Percentiles rank a stretch among this genome's conserved stretches.
phyloP scores from a whole-genome alignment of 2,329 filamentous ascomycete genomes.

The Exophiala calicioides region DNA sequence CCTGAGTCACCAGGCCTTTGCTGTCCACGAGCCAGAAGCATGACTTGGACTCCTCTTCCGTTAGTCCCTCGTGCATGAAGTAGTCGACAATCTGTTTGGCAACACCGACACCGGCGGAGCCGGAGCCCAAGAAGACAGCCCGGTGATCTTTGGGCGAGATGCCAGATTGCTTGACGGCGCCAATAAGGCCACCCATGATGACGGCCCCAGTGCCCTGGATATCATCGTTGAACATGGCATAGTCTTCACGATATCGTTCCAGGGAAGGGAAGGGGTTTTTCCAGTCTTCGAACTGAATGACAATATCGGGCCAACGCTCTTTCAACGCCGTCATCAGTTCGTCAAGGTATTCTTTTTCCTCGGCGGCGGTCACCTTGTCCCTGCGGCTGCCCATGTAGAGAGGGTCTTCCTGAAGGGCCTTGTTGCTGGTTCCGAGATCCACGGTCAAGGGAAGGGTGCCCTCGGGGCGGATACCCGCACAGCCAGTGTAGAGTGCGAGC shows the following conservation, averaged over 20 bases:
- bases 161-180: conserved; percentile 77
- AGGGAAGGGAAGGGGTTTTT: conserved; percentile 96
- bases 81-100: conserved; percentile 97
- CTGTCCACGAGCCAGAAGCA: conserved; percentile 99
- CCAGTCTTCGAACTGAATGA: conserved; percentile 96
- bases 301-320: conserved; percentile 71
- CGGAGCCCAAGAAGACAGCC: conserved; percentile 93
- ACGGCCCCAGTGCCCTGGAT: conserved; percentile 97
- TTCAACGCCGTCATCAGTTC: conserved; percentile 93
- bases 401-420: conserved; percentile 70
- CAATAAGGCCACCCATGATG: conserved; percentile 79
- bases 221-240: conserved; percentile 98
- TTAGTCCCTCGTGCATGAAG: conserved; percentile 88
- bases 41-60: conserved; percentile 79
- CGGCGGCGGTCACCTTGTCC: conserved; percentile 73
- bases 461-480: conserved; percentile 87
- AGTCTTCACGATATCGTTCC: conserved; percentile 80
- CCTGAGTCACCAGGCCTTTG: conserved; percentile 88
- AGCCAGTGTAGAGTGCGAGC: conserved; percentile 89
- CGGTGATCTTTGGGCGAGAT: conserved; percentile 86
- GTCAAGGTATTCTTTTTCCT: conserved; percentile 90
- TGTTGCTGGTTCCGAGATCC: conserved; percentile 65
- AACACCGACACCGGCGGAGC: conserved; percentile 93
- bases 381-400: conserved; percentile 88
- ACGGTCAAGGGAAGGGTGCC: conserved; percentile 63